Base-by-base conservation (phyloP, 208 protist genomes). In the Leptomonas pyrrhocoris region DNA sequence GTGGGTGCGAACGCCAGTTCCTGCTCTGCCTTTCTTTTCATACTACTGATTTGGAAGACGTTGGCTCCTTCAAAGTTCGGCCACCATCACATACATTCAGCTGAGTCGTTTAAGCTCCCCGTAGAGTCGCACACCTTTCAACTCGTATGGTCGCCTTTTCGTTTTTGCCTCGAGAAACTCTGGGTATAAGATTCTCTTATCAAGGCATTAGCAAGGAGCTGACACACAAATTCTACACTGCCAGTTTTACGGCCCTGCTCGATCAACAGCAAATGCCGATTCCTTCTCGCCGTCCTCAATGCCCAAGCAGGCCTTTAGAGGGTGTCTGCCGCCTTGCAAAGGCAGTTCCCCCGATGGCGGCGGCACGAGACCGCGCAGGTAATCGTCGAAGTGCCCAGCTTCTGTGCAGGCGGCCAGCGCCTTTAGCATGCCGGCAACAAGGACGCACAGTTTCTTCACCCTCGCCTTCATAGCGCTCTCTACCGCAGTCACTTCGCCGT, bases 381-480 rank as follows among this genome's bases (percentile, higher is more conserved):
- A 77, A 45, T 61, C 63, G 13, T 71, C 64, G 23, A 58, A 66
- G 40, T 48, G 60, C 16, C 31, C 46, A 18, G 48, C 63, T 1
- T 55, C 53, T 1, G 63, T 61, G 63, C 46, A 61, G 36, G 23
- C 59, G 0, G 48, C 46, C 51, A 71, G 59, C 15, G 71, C 30
- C 31, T 65, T 64, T 18, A 77, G 27, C 2, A 65, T 49, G 23
- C 31, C 9, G 1, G 55, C 71, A 21, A 51, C 31, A 11, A 70
- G 56, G 23, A 70, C 48, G 56, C 71, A 77, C 23, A 77, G 57
- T 38, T 59, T 58, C 49, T 31, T 58, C 46, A 61, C 42, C 6
- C 55, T 46, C 55, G 19, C 25, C 45, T 59, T 57, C 4, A 77
- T 59, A 13, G 36, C 62, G 15, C 42, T 38, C 21, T 59, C 57